These are phyloP conservation scores for Aspergillus sp. DNA, from an alignment of 2,329 filamentous ascomycete genomes.

Conservation along the genomic window DNA sequence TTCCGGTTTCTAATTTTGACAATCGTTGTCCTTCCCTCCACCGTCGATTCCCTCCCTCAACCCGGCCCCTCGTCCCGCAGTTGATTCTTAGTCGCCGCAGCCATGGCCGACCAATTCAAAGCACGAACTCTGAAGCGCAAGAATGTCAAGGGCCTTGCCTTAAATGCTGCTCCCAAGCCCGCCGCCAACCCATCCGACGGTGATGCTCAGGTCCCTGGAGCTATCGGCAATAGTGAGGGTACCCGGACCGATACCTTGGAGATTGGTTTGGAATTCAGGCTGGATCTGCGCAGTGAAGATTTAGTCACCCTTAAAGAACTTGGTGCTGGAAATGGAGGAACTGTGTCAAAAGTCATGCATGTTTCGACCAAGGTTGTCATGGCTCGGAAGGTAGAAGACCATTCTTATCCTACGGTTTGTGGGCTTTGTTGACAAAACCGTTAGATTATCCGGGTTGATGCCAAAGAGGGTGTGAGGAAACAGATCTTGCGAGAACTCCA, in stretches of 20 bases:
- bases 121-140: slow-evolving; percentile 92
- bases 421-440: slow-evolving; percentile 9
- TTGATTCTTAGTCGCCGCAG: slow-evolving; percentile 4
- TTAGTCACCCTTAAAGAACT: slow-evolving; percentile 91
- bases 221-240: slow-evolving; percentile 58
- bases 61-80: slow-evolving; percentile 7
- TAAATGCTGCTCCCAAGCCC: slow-evolving; percentile 74
- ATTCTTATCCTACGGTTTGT: slow-evolving; percentile 2
- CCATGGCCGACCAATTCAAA: slow-evolving; percentile 63
- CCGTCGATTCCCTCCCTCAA: slow-evolving; percentile 1
- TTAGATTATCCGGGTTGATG: slow-evolving; percentile 95
- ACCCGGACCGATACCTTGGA: slow-evolving; percentile 73
- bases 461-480: slow-evolving; percentile 94
- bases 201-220: slow-evolving; percentile 62
- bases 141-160: slow-evolving; percentile 93
- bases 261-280: slow-evolving; percentile 95
- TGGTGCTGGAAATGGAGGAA: slow-evolving; percentile 93
- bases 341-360: slow-evolving; percentile 97
- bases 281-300: slow-evolving; percentile 89
- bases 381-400: slow-evolving; percentile 82
- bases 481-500: slow-evolving; percentile 95
- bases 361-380: slow-evolving; percentile 92
- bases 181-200: slow-evolving; percentile 70
- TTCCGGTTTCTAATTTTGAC: neutral
- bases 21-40: neutral